Evolutionary conservation across 768 basidiomycete species (phyloP).

Genomic region (Trametes elegans): DNA sequence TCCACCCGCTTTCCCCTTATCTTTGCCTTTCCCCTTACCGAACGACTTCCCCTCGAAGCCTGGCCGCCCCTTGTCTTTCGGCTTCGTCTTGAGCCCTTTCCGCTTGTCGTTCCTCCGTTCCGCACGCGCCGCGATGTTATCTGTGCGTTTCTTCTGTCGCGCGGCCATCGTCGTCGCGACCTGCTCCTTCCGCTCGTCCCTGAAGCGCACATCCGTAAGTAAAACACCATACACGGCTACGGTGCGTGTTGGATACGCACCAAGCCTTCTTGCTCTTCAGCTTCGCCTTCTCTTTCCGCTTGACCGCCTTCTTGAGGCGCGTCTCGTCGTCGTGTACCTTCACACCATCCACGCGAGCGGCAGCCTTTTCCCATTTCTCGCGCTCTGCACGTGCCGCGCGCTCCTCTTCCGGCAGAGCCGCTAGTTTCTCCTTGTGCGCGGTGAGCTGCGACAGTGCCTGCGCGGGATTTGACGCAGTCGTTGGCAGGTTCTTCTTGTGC

Average conservation of each 20-base stretch:
- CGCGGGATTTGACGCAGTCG: slow-evolving; percentile 75
- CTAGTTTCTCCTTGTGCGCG: slow-evolving; percentile 74
- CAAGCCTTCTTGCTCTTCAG: slow-evolving; percentile 80
- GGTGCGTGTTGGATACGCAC: slow-evolving; percentile 43
- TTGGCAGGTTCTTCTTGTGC: slow-evolving; percentile 58
- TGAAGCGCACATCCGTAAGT: slow-evolving; percentile 31
- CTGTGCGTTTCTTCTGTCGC: slow-evolving; percentile 84
- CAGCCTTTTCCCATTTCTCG: slow-evolving; percentile 89
- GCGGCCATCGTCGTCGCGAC: slow-evolving; percentile 73
- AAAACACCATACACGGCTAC: not conserved
- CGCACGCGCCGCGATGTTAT: slow-evolving; percentile 85
- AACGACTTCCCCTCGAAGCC: slow-evolving; percentile 88
- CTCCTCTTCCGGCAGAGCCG: slow-evolving; percentile 77
- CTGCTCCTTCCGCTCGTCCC: slow-evolving; percentile 87
- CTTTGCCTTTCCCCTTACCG: slow-evolving; percentile 44
- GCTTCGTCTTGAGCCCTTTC: slow-evolving; percentile 51
- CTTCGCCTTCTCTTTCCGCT: slow-evolving; percentile 91
- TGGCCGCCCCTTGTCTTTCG: slow-evolving; percentile 64
- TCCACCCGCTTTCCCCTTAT: slow-evolving; percentile 16
- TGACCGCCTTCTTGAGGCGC: slow-evolving; percentile 88
- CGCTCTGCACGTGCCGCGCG: slow-evolving; percentile 76
- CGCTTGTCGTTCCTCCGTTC: slow-evolving; percentile 68
- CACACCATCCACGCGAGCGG: slow-evolving; percentile 81
- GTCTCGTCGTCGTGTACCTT: slow-evolving; percentile 88
- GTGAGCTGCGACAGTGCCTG: slow-evolving; percentile 83